These are phyloP conservation scores for Lactarius deliciosus DNA, from an alignment of 768 basidiomycete species.

Conservation along the genomic window DNA sequence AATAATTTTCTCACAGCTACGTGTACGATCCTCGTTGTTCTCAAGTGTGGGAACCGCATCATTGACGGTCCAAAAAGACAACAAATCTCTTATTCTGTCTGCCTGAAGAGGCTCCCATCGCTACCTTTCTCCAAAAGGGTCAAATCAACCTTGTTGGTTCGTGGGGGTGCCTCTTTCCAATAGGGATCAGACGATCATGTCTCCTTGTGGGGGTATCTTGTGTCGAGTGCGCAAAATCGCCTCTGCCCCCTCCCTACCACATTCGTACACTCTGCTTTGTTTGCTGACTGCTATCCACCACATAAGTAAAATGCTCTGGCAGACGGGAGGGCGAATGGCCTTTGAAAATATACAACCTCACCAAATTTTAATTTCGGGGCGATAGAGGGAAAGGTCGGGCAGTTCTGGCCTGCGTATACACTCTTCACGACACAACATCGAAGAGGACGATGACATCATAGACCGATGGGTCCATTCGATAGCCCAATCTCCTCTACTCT, in stretches of 20 bases:
- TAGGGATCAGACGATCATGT: slow-evolving; percentile 49
- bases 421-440: neutral
- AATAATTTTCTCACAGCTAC: neutral
- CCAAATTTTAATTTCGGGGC: slow-evolving; percentile 54
- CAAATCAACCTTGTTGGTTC: slow-evolving; percentile 47
- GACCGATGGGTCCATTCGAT: neutral
- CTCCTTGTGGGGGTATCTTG: slow-evolving; percentile 39
- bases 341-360: slow-evolving; percentile 57
- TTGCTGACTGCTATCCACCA: slow-evolving; percentile 20
- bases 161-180: slow-evolving; percentile 61
- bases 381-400: no score
- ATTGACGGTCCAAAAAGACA: no score
- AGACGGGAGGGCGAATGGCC: slow-evolving; percentile 29
- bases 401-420: slow-evolving; percentile 32
- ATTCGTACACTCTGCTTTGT: slow-evolving; percentile 26
- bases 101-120: slow-evolving; percentile 37
- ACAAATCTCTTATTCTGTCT: no score
- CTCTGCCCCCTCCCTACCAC: slow-evolving; percentile 43
- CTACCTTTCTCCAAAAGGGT: slow-evolving; percentile 44
- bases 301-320: slow-evolving; percentile 41
- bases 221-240: slow-evolving; percentile 44
- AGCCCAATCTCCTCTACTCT: neutral
- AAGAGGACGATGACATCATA: slow-evolving; percentile 5
- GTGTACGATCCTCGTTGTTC: no score
- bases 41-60: no score